Base-by-base conservation (phyloP, 345 rosid genomes). In the Theobroma cacao region DNA sequence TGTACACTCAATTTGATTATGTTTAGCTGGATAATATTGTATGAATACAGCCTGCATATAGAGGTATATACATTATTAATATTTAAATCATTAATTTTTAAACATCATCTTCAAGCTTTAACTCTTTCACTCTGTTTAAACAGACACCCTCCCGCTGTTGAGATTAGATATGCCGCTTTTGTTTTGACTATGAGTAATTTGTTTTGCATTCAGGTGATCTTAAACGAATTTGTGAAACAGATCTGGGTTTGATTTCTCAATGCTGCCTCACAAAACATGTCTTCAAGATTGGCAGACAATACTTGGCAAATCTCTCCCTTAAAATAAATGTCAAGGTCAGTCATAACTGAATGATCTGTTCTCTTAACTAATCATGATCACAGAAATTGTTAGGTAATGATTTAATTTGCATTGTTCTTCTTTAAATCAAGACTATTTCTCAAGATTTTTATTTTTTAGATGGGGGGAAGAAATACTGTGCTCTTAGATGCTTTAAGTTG, bases 401-500 rank as follows among this genome's bases (percentile, higher is more conserved):
- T 24, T 12, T 30, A 53, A 18, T 15, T 74, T 24, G 26, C 34
- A 36, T 14, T 53, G 2, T 14, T 15, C n/a, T n/a, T n/a, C n/a
- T n/a, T n/a, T n/a, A n/a, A n/a, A n/a, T n/a, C n/a, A n/a, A n/a
- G n/a, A n/a, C 64, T 36, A 13, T 17, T 31, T n/a, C 14, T 30
- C 12, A 0, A n/a, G n/a, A n/a, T n/a, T n/a, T n/a, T n/a, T 24
- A 1, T 61, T 62, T 17, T 53, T 68, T 30, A 85, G 88, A 76
- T 80, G 85, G 89, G 89, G 33, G 89, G 89, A 80, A 82, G 89
- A 79, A 86, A 86, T 36, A 86, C 86, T 7, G 87, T 86, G 58
- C 87, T 86, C 22, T 77, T 84, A 55, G 89, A 86, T 84, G 89
- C 89, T 18, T 53, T 86, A 75, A 60, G 80, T 31, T 72, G 87